Evolutionary conservation across 352 stramenopile species (phyloP), one percentile per base, ranked within the genome.

Genomic region (Pythium dissotocum): DNA sequence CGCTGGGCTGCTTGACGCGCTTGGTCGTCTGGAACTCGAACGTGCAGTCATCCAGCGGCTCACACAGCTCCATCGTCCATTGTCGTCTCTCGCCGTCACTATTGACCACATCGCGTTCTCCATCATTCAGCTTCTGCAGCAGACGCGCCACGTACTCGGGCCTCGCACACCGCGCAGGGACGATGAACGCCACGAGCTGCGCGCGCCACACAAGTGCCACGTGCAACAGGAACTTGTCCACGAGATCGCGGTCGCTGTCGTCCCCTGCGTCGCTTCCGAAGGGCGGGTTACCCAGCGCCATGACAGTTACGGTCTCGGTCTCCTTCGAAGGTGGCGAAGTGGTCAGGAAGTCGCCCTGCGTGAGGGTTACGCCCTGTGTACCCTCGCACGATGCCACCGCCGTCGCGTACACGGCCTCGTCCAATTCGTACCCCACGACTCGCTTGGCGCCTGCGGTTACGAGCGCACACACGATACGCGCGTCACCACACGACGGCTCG

Each of bases 401-500:
- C 52, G 58, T 33, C 6, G 8, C 33, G 4, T 74, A 76, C 49
- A 87, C 32, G 0, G 12, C 60, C 10, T 67, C 54, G 54, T 94
- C 86, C 33, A 94, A 75, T 58, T 94, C 86, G 32, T 79, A 89
- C 12, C 75, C 86, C 14, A 88, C 21, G 26, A 94, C 75, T 21
- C 70, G 62, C 4, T 44, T 73, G 3, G 76, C 83, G 24, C 84
- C 81, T 33, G 66, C 63, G 28, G 55, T 67, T 3, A 83, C n/a
- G 2, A 94, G 63, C 8, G 74, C 74, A 1, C 67, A 49, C 0
- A 90, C 60, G 30, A 94, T 79, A 42, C 83, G 72, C 0, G 83
- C 86, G 58, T 91, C 80, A 24, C 86, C 86, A 61, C 83, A 94
- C 26, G 83, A 92, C 12, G 86, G 86, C 58, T 94, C 86, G 18